Evolutionary conservation across 805 yeast genomes (phyloP).

Genomic region (Candida saitoana): DNA sequence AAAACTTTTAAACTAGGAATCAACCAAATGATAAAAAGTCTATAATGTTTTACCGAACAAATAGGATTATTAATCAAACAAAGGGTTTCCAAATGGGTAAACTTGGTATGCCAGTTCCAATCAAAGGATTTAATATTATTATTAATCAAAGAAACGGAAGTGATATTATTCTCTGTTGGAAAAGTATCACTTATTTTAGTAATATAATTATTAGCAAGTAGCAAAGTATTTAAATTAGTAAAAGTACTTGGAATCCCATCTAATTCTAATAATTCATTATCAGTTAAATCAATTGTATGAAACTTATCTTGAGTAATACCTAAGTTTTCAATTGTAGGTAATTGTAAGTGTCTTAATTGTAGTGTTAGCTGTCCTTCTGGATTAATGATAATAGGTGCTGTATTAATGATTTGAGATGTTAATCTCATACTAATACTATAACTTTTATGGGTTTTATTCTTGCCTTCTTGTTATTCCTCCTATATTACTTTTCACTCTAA

Average conservation of each 20-base stretch:
- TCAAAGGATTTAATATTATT: constrained; percentile 47
- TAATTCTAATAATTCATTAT: constrained; percentile 62
- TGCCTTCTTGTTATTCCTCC: no score
- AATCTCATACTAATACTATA: constrained; percentile 35
- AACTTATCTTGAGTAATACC: constrained; percentile 26
- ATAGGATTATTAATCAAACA: constrained; percentile 59
- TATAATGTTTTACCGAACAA: constrained; percentile 46
- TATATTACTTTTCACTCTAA: neutral
- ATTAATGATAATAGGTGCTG: constrained; percentile 29
- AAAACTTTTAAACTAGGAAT: constrained; percentile 60
- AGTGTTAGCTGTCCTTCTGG: constrained; percentile 35
- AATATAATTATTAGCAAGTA: constrained; percentile 64
- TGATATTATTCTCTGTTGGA: constrained; percentile 37
- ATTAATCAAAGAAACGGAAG: constrained; percentile 47
- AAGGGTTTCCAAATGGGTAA: constrained; percentile 45
- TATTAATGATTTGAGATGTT: constrained; percentile 26
- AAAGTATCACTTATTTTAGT: constrained; percentile 29
- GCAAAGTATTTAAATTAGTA: constrained; percentile 44
- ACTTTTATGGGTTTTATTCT: no score
- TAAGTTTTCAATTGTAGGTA: constrained; percentile 34
- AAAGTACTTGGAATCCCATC: constrained; percentile 39
- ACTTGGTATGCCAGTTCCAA: constrained; percentile 30
- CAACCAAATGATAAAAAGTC: constrained; percentile 56
- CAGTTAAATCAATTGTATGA: constrained; percentile 67
- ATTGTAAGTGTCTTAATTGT: constrained; percentile 29